These are phyloP conservation scores for Hansenula lynferdii DNA, from an alignment of 1,139 yeast species.

Conservation along the genomic window DNA sequence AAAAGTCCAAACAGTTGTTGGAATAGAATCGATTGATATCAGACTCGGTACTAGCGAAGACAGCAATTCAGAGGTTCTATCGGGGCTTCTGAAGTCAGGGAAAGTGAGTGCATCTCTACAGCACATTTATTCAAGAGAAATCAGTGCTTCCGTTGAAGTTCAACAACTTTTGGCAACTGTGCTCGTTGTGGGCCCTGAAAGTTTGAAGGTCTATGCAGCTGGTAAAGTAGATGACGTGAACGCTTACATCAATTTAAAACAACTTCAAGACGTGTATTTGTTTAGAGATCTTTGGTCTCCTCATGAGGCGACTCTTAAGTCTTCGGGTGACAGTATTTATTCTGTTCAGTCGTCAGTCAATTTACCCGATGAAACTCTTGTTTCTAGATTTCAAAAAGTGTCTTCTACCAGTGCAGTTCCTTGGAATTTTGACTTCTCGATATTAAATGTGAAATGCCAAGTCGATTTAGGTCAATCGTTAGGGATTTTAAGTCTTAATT, in stretches of 20 bases:
- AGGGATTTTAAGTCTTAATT: conserved; percentile 53
- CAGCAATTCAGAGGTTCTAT: conserved; percentile 35
- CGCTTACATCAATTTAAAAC: conserved; percentile 72
- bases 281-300: conserved; percentile 87
- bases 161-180: conserved; percentile 41
- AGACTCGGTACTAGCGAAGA: conserved; percentile 51
- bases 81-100: conserved; percentile 42
- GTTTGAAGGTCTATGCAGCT: conserved; percentile 41
- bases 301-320: conserved; percentile 3
- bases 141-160: conserved; percentile 70
- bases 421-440: conserved; percentile 61
- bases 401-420: conserved; percentile 67
- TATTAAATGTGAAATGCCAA: conserved; percentile 47
- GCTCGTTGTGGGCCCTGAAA: conserved; percentile 36
- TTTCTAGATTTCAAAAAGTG: conserved; percentile 53
- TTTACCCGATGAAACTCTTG: conserved; percentile 33
- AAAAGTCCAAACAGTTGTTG: conserved; percentile 81
- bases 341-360: background rate
- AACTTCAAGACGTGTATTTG: conserved; percentile 77
- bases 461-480: conserved; percentile 83
- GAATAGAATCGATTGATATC: conserved; percentile 58
- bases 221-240: conserved; percentile 52
- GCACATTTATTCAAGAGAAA: conserved; percentile 86
- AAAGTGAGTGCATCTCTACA: conserved; percentile 69
- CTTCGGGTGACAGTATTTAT: conserved; percentile 4